Conservation (phyloP, 176 grass and related monocot species). For the Ananas comosus region DNA sequence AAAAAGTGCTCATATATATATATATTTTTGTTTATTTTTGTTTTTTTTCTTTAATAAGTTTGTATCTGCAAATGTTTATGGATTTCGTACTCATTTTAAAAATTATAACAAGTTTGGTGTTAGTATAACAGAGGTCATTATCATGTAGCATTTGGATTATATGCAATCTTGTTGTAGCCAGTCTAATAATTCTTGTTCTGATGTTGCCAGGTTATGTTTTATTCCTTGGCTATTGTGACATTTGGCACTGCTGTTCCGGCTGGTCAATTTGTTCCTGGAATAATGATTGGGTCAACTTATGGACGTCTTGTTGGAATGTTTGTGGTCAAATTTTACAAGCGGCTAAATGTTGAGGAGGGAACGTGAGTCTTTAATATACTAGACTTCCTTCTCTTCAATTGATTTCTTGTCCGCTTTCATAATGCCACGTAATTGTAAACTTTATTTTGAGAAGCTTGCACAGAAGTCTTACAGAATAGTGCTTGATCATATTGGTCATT, state of each 20-base stretch:
- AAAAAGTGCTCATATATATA: no score
- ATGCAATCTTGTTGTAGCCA: neutral
- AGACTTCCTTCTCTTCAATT: neutral
- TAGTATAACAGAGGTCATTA: neutral
- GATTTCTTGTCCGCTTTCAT: no score
- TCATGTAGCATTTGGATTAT: neutral
- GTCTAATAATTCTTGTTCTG: neutral
- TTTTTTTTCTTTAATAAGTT: no score
- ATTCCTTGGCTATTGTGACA: constrained; percentile 84
- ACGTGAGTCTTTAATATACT: constrained; percentile 63
- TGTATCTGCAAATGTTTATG: no score
- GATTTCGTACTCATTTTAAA: no score
- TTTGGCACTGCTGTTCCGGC: constrained; percentile 98
- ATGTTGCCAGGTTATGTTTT: constrained; percentile 87
- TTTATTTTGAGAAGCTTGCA: no score
- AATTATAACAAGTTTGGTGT: no score
- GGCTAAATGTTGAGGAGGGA: constrained; percentile 88
- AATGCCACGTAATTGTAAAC: no score
- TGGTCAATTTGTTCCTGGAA: constrained; percentile 97
- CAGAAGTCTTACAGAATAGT: no score
- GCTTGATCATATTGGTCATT: no score
- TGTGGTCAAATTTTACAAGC: constrained; percentile 92
- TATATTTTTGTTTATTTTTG: no score
- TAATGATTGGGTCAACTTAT: constrained; percentile 99
- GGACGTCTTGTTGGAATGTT: constrained; percentile 97